Conservation (phyloP, 768 basidiomycete species). For the Solioccasus polychromus region DNA sequence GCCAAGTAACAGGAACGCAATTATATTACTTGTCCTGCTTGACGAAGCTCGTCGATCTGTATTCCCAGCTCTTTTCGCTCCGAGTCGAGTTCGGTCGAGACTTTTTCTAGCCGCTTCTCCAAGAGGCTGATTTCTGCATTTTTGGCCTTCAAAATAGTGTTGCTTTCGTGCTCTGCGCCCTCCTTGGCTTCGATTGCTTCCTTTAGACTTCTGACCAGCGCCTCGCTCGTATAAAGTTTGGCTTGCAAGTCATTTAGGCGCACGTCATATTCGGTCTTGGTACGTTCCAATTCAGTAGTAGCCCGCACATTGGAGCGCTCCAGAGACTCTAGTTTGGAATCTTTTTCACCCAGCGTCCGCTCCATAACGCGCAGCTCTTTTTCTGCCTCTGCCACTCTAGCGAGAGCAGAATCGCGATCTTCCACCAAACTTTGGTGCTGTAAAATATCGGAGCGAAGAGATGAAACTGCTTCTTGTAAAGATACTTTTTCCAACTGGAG, state of each 20-base stretch:
- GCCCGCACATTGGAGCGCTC: slow-evolving; percentile 42
- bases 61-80: slow-evolving; percentile 66
- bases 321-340: slow-evolving; percentile 43
- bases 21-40: slow-evolving; percentile 76
- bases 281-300: slow-evolving; percentile 43
- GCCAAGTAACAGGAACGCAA: neutral
- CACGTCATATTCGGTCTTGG: slow-evolving; percentile 43
- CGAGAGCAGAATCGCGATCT: slow-evolving; percentile 44
- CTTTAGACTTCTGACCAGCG: slow-evolving; percentile 47
- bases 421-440: slow-evolving; percentile 33
- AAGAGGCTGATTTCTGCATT: slow-evolving; percentile 59
- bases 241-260: slow-evolving; percentile 41
- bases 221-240: slow-evolving; percentile 43
- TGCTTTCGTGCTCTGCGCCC: slow-evolving; percentile 46
- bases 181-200: slow-evolving; percentile 52
- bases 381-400: slow-evolving; percentile 43
- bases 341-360: slow-evolving; percentile 42
- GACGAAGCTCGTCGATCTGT: slow-evolving; percentile 81
- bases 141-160: slow-evolving; percentile 51
- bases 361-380: slow-evolving; percentile 40
- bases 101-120: slow-evolving; percentile 44
- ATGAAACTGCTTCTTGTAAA: slow-evolving; percentile 39
- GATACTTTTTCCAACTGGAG: slow-evolving; percentile 71
- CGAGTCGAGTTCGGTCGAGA: slow-evolving; percentile 45
- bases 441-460: slow-evolving; percentile 21